Evolutionary conservation across 2,329 filamentous ascomycete genomes (phyloP), one percentile per base, ranked within the genome.

Genomic region (Emydomyces testavorans): DNA sequence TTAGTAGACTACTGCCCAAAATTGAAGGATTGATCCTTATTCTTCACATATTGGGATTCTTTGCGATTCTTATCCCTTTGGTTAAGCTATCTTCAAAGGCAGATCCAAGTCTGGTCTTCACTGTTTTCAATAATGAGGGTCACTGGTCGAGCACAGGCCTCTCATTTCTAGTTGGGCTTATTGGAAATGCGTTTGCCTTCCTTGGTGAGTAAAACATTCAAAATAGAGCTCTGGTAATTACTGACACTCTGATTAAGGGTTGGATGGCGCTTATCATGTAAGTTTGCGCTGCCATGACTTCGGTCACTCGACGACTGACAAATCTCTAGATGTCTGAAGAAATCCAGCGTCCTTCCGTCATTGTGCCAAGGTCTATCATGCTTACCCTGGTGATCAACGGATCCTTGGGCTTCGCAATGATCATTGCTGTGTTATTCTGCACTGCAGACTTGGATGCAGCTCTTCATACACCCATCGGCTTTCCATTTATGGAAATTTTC

Each of bases 401-500:
- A 2, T 54, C 56, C 1, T 58, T 74, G 6, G 73, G 71, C 2
- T 69, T 75, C 50, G 50, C 66, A 38, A 71, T 70, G 58, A 55
- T 69, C 18, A 57, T 71, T 31, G 69, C 69, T 2, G 58, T 70
- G 7, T 57, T 72, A 2, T 73, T 70, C 57, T 68, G 64, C 45
- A 63, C 70, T 28, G 65, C 63, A 4, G 62, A 71, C 38, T 48
- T 71, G 2, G 57, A 67, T 3, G 58, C 58, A 1, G 67, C 60
- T 11, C 54, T 74, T 3, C 52, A 60, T 2, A 64, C 68, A 0
- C 55, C 63, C 0, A 75, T 71, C 6, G 65, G 69, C 0, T 74
- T 69, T 43, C 69, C 74, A 3, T 68, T 75, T 56, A 67, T 73
- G 55, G 68, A 74, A 31, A 70, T 75, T 31, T 75, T 79, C 47